Base-by-base conservation (phyloP, 202 grass and related monocot species). In the Brachypodium distachyon region DNA sequence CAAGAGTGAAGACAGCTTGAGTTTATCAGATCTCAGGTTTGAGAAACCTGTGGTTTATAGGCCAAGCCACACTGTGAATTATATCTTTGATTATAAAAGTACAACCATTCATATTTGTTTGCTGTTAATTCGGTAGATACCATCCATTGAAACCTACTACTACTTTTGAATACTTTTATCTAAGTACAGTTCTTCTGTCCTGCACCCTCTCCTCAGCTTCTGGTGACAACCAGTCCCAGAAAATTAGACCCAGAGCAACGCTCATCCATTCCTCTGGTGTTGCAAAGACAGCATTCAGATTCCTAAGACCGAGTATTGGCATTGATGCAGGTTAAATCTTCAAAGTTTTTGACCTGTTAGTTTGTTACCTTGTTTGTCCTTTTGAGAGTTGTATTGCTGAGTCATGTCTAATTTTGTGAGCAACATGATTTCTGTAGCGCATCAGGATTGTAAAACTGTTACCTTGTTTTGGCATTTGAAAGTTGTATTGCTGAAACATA, bases 41-140 rank as follows among this genome's bases (percentile, higher is more conserved):
- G 86, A 96, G 92, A 79, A 73, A 82, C 76, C 86, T 96, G 89
- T 83, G 77, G 77, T 92, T 86, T 96, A 96, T 92, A 87, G 29
- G 66, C 83, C 88, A 88, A 96, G 86, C 83, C 74, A 92, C 86
- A 96, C 46, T 38, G n/a, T 10, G 51, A 70, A 48, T 41, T 17
- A 38, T 70, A 50, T 77, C 31, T 49, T 53, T 17, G 21, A 67
- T 44, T 58, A 26, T 19, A 48, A 39, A 67, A 48, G 0, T 63
- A 28, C 32, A 52, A 79, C 34, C 26, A 78, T 83, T 79, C 12
- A 74, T 74, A 47, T 67, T 62, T 61, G 57, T 43, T 64, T 79
- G 59, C 18, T 78, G 26, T 68, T 78, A 76, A 27, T 77, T 67
- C 78, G 27, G 65, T 54, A 62, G 36, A 59, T 28, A n/a, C 50